These are phyloP conservation scores for Salix dunnii DNA, from an alignment of 345 rosid species.

Conservation along the genomic window DNA sequence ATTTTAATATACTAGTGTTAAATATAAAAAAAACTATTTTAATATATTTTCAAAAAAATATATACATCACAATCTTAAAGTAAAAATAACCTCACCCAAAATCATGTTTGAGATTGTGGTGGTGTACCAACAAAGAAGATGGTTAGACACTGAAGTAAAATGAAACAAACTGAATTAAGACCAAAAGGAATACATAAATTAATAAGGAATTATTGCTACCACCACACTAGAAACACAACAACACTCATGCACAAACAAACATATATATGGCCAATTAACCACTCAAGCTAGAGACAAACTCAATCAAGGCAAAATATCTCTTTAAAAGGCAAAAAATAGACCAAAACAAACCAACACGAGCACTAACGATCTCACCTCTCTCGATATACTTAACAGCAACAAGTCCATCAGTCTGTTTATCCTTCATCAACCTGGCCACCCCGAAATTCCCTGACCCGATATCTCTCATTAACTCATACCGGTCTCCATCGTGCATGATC, in stretches of 20 bases:
- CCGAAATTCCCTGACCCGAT: conserved; percentile 94
- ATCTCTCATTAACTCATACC: conserved; percentile 79
- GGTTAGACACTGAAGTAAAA: background rate
- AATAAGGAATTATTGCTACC: too few relatives aligned
- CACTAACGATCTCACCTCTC: conserved; percentile 51
- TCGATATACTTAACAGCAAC: conserved; percentile 98
- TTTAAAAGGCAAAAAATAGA: background rate
- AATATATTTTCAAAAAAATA: too few relatives aligned
- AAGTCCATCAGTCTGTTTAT: conserved; percentile 68
- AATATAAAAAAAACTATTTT: too few relatives aligned
- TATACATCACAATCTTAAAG: too few relatives aligned
- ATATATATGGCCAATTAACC: background rate
- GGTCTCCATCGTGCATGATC: conserved; percentile 92
- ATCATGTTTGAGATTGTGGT: too few relatives aligned
- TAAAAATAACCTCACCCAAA: too few relatives aligned
- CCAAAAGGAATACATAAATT: background rate
- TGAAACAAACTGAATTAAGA: background rate
- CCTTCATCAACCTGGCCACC: conserved; percentile 83
- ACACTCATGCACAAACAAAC: background rate
- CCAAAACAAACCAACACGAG: background rate
- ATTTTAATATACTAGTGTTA: too few relatives aligned
- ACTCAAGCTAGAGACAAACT: background rate
- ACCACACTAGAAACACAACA: background rate
- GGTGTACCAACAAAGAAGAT: too few relatives aligned
- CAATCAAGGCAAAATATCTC: background rate